Evolutionary conservation across 495 filamentous ascomycete species (phyloP).

Genomic region (Pseudoneurospora amorphoporcata): DNA sequence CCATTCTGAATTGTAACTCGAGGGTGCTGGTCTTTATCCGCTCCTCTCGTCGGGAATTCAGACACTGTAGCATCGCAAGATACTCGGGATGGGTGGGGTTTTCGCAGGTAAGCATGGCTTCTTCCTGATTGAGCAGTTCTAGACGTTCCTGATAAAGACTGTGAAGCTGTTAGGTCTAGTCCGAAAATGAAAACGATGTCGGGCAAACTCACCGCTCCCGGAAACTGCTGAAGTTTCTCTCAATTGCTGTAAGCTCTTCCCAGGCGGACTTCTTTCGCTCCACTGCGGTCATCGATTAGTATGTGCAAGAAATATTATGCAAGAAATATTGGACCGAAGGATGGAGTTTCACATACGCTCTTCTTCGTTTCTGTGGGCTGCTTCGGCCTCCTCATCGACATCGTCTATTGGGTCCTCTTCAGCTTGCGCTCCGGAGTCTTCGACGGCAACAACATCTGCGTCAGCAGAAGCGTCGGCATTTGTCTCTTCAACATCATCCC

Average conservation of each 20-base stretch:
- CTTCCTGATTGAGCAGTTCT: conserved; percentile 68
- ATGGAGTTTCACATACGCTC: conserved; percentile 49
- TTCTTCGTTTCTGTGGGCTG: conserved; percentile 54
- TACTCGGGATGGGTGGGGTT: conserved; percentile 82
- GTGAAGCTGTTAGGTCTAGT: conserved; percentile 10
- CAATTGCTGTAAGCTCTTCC: conserved; percentile 66
- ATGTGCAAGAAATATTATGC: not conserved
- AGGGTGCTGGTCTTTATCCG: conserved; percentile 65
- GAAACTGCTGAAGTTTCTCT: conserved; percentile 74
- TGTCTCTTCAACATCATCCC: conserved; percentile 20
- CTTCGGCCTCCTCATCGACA: conserved; percentile 43
- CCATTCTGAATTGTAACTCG: conserved; percentile 59
- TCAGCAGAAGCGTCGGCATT: conserved; percentile 21
- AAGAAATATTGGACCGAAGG: not conserved
- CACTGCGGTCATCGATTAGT: conserved; percentile 47
- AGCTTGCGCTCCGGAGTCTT: conserved; percentile 29
- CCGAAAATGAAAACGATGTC: not conserved
- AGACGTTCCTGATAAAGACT: conserved; percentile 85
- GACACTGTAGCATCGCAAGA: conserved; percentile 70
- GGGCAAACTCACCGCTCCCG: conserved; percentile 62
- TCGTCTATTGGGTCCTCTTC: conserved; percentile 41
- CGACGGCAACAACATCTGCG: conserved; percentile 17
- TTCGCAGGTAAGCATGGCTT: conserved; percentile 66
- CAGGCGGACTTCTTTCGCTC: conserved; percentile 70
- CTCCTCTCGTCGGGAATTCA: conserved; percentile 69